Evolutionary conservation across 169 alveolate genomes (phyloP), one percentile per base, ranked within the genome.

Genomic region (Eimeria falciformis): DNA sequence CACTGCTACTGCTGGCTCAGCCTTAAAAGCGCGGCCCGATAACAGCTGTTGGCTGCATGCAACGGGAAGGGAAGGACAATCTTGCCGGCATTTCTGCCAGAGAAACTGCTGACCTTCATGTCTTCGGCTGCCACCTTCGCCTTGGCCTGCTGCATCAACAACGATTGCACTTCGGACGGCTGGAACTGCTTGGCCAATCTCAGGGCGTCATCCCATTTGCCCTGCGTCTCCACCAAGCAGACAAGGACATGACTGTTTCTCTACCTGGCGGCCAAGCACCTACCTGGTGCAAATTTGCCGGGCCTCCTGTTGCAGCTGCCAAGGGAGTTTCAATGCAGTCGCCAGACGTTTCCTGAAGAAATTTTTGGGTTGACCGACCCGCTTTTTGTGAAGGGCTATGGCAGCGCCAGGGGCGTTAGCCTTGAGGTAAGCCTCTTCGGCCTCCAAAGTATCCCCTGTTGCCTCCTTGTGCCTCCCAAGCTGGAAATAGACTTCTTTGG

Each of bases 91-190:
- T 33, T 33, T 33, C 40, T 33, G 40, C 40, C 2, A 33, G 2
- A 1, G 40, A 33, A 33, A 2, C 40, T 2, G 2, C 40, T 33
- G 29, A 69, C 81, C 81, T 69, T 23, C 23, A 73, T n/a, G 62
- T 73, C 84, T n/a, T 33, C 84, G 21, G 84, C 56, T 3, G 62
- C 65, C 18, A 43, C 84, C 5, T 18, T 21, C 14, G 84, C 62
- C n/a, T 33, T 43, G 12, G 84, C 84, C 58, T 73, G 84, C 62
- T 73, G 65, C 84, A 73, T 37, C 84, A 73, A 45, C 62, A 73
- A 29, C 62, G 37, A 58, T 27, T 73, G 84, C 84, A 43, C 25
- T 18, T 37, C 84, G 5, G 29, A 25, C 14, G 84, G 84, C 11
- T 21, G 58, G 33, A 37, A 33, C 5, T 23, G 62, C n/a, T 29